Evolutionary conservation across 306 rosid genomes (phyloP), one percentile per base, ranked within the genome.

Genomic region (Quercus robur): DNA sequence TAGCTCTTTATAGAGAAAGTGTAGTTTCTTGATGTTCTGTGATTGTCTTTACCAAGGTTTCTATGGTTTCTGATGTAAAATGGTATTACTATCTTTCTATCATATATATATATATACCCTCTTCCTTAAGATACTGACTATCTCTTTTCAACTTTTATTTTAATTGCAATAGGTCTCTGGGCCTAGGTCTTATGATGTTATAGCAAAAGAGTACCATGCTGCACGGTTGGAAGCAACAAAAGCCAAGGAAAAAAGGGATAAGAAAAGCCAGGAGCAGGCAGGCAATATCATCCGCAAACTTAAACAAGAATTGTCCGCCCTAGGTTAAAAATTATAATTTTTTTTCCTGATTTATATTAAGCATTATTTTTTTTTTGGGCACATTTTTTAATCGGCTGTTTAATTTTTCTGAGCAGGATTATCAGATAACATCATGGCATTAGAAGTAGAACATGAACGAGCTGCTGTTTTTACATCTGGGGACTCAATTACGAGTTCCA

Each of bases 201-300:
- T 95, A 78, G 93, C 97, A 61, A 76, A 86, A 68, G 97, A 95
- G 84, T 93, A 93, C 77, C 87, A 78, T 68, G 91, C 87, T 86
- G 95, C 97, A 78, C 89, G 99, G 81, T 75, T 91, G 79, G 95
- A 93, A 79, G 99, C 97, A 70, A 71, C 86, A 59, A 81, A 84
- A 80, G 99, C 97, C 4, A 95, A 95, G 88, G 91, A 84, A 78
- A 84, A 87, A 56, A 38, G 83, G 81, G 91, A 95, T 81, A 93
- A 86, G 87, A 90, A 91, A 82, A 79, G 73, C 68, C 94, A 95
- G 89, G 97, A 90, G 87, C 83, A 44, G 68, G 97, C 97, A 41
- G 92, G 97, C 82, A 81, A 56, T 58, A 72, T 75, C 59, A 95
- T 95, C 75, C 90, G 97, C 73, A 82, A 93, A 81, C 87, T 95